Conservation (phyloP, 371 early-diverging fungal genomes). For the Mucor piriformis region DNA sequence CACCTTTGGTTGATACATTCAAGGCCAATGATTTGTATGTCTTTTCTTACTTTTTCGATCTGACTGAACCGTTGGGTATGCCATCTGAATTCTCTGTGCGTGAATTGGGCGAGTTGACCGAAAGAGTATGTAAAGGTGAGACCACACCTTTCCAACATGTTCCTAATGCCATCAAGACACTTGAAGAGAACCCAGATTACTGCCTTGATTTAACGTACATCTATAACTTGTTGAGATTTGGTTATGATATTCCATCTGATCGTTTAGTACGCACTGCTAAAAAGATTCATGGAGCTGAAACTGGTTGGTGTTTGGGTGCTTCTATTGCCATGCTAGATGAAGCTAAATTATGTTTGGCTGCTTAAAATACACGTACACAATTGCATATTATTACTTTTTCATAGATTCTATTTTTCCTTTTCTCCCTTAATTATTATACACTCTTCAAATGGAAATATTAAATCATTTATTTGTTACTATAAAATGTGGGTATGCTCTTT, state of each 20-base stretch:
- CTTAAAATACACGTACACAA: background rate
- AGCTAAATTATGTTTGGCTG: constrained; percentile 18
- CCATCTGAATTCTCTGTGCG: constrained; percentile 59
- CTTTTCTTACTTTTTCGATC: constrained; percentile 93
- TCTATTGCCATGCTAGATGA: constrained; percentile 72
- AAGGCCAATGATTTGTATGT: constrained; percentile 79
- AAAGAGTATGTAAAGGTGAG: constrained; percentile 61
- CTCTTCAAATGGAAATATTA: background rate
- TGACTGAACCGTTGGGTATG: constrained; percentile 69
- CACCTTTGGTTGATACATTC: constrained; percentile 69
- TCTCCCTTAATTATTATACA: background rate
- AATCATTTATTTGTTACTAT: background rate
- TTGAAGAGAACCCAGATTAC: constrained; percentile 51
- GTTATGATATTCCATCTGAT: constrained; percentile 73
- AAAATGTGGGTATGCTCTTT: background rate
- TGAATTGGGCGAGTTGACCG: constrained; percentile 64
- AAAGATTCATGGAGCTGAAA: constrained; percentile 89
- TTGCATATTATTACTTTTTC: background rate
- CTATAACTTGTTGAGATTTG: constrained; percentile 71
- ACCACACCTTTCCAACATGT: constrained; percentile 35
- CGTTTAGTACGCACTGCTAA: constrained; percentile 77
- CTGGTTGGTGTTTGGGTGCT: constrained; percentile 94
- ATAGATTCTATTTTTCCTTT: background rate
- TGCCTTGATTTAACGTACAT: constrained; percentile 88
- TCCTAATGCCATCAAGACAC: constrained; percentile 33